A percentile compares a stretch with the other conserved stretches of the same genome.
Evolutionary conservation across 768 basidiomycete genomes (phyloP).

Genomic region (Tricholoma hemisulphureum): DNA sequence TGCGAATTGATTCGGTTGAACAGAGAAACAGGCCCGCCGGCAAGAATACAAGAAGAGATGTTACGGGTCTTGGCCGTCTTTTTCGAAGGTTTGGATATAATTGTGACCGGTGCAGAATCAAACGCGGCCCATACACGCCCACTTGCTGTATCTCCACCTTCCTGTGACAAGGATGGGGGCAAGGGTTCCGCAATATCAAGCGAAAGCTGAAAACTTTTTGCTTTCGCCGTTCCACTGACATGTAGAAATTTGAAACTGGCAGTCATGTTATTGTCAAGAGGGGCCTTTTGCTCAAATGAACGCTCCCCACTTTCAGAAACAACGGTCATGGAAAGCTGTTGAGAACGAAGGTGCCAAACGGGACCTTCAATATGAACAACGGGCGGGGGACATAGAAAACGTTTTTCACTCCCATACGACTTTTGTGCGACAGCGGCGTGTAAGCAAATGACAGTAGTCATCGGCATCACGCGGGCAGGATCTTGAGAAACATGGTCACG

Average conservation of each 20-base stretch:
- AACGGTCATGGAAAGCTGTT: slow-evolving; percentile 82
- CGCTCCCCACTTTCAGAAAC: slow-evolving; percentile 82
- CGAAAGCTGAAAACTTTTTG: slow-evolving; percentile 85
- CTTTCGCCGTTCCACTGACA: slow-evolving; percentile 84
- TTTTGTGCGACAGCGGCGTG: slow-evolving; percentile 95
- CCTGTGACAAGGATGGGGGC: slow-evolving; percentile 45
- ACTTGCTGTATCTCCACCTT: slow-evolving; percentile 43
- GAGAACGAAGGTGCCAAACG: slow-evolving; percentile 77
- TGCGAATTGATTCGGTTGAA: slow-evolving; percentile 97
- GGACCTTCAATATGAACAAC: slow-evolving; percentile 92
- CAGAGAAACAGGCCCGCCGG: slow-evolving; percentile 85
- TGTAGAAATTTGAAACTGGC: slow-evolving; percentile 91
- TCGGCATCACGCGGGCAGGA: slow-evolving; percentile 71
- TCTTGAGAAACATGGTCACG: slow-evolving; percentile 80
- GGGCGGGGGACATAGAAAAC: slow-evolving; percentile 91
- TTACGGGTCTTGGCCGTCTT: slow-evolving; percentile 95
- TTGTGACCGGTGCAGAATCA: slow-evolving; percentile 87
- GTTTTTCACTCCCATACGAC: slow-evolving; percentile 93
- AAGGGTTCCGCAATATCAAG: slow-evolving; percentile 82
- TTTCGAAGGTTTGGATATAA: slow-evolving; percentile 97
- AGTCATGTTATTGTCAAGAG: slow-evolving; percentile 79
- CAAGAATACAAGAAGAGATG: slow-evolving; percentile 86
- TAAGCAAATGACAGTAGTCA: slow-evolving; percentile 88
- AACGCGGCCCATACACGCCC: slow-evolving; percentile 89
- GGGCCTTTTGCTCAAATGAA: slow-evolving; percentile 80